Base-by-base conservation (phyloP, 2,329 filamentous ascomycete species). In the Calycina herbarum region DNA sequence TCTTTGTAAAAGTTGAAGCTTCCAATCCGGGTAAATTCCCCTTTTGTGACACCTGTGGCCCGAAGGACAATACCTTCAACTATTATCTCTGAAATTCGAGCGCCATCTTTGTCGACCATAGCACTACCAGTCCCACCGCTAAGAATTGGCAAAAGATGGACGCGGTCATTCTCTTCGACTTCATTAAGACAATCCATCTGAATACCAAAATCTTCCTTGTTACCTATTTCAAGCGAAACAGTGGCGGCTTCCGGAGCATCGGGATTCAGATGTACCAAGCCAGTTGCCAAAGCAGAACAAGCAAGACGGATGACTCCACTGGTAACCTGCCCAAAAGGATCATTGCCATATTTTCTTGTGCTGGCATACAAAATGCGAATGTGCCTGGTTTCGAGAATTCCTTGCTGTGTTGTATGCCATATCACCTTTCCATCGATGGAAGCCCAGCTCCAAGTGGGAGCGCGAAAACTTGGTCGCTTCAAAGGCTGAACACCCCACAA, bases 241-340 rank as follows among this genome's bases (percentile, higher is more conserved):
- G n/a, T 48, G 51, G 59, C 11, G 11, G 38, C 13, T 15, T 17
- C 38, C 17, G 38, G 38, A 5, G 13, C 5, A 15, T 40, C 33
- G 38, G 42, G 11, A n/a, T 62, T 61, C 17, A 20, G 48, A n/a
- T 27, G 13, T 11, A 62, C 29, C 58, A 69, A 59, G 61, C 66
- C 66, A 13, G 58, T 38, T 60, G 48, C 64, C 57, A 69, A 66
- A 29, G 62, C 45, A 29, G 65, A 67, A 54, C 64, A 68, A 65
- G 65, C 65, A 68, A 69, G 62, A n/a, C 64, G 64, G 56, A 69
- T 65, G 13, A 65, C 27, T 33, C 68, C 66, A 45, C 48, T 33
- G 27, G 62, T 67, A 11, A 68, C 62, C 54, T 69, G 66, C 13
- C 68, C 68, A 38, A 68, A 69, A 5, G 62, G 60, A 64, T 69